Evolutionary conservation across 371 early-diverging fungal species (phyloP), one percentile per base, ranked within the genome.

Genomic region (Zancudomyces culisetae): DNA sequence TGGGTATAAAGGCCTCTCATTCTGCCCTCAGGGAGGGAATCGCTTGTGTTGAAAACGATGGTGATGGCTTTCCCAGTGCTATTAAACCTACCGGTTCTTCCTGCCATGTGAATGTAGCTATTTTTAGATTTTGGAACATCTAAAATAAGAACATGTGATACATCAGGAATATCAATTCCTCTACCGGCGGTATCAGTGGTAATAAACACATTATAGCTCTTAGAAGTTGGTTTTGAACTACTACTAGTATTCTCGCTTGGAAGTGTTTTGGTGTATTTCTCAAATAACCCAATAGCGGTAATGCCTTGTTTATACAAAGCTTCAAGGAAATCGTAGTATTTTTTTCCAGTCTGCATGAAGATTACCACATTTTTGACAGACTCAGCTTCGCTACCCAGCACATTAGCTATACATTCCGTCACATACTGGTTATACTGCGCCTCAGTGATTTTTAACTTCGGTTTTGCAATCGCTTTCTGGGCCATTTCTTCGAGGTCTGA

Each of bases 101-200:
- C 66, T 1, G 66, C 48, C 56, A 66, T 51, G 26, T 66, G 66
- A 2, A 53, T 42, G 24, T 66, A 66, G 42, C 61, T 61, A 0
- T 55, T 46, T 22, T 45, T 29, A 1, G 43, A 50, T 45, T 56
- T 55, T 8, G 66, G 66, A 2, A 57, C 50, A 24, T 60, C 66
- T 23, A 62, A 39, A 19, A 66, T 45, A 1, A 66, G 41, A 39
- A 66, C 66, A 40, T 63, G 43, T 19, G 51, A 49, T 0, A 58
- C 42, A 43, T 58, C 55, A 0, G 55, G 43, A 21, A 66, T 27
- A 47, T 66, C 66, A 0, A 66, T 28, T 0, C 66, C 66, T 1
- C 66, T 50, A 0, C 63, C 66, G 1, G 60, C 49, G 13, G 60
- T 54, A 39, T 66, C 66, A 1, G 61, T 63, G 2, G 57, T 55